These are phyloP conservation scores for Ophiostoma pallidulum DNA, from an alignment of 2,329 filamentous ascomycete species.

Conservation along the genomic window DNA sequence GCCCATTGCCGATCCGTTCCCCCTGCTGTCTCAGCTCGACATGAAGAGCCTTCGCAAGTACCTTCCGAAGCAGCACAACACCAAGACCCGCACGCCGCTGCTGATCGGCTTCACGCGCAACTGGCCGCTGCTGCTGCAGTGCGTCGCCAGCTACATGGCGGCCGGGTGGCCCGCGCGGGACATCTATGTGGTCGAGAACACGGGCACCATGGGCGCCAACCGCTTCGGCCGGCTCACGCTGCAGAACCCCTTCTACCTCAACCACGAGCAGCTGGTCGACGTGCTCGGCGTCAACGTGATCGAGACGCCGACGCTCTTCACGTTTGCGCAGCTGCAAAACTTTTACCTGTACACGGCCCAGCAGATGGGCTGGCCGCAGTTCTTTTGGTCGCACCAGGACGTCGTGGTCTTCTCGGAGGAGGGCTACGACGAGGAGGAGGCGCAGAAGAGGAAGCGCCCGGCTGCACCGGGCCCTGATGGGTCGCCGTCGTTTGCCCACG, in stretches of 20 bases:
- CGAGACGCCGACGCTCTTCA: slow-evolving; percentile 39
- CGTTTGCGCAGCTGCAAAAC: slow-evolving; percentile 46
- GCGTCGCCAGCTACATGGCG: slow-evolving; percentile 47
- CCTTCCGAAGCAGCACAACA: slow-evolving; percentile 29
- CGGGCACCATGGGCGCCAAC: slow-evolving; percentile 45
- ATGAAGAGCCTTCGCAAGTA: slow-evolving; percentile 35
- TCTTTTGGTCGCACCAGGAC: slow-evolving; percentile 47
- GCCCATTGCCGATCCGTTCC: slow-evolving; percentile 35
- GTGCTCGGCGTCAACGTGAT: slow-evolving; percentile 38
- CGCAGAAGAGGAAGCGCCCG: no score
- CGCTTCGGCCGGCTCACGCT: slow-evolving; percentile 35
- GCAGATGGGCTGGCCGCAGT: slow-evolving; percentile 36
- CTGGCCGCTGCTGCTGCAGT: slow-evolving; percentile 46
- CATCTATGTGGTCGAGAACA: slow-evolving; percentile 52
- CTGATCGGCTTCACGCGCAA: slow-evolving; percentile 51
- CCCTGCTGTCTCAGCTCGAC: slow-evolving; percentile 26
- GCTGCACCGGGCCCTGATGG: no score
- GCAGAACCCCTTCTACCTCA: slow-evolving; percentile 48
- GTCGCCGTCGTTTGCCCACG: slow-evolving; percentile 22
- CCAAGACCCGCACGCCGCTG: slow-evolving; percentile 33
- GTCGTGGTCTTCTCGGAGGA: slow-evolving; percentile 37
- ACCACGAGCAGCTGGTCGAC: slow-evolving; percentile 35
- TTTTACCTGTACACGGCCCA: slow-evolving; percentile 38
- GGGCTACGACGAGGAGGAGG: slow-evolving; percentile 4
- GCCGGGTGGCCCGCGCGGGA: slow-evolving; percentile 48